Evolutionary conservation across 2,329 filamentous ascomycete genomes (phyloP).

Genomic region (Lachnellula subtilissima): DNA sequence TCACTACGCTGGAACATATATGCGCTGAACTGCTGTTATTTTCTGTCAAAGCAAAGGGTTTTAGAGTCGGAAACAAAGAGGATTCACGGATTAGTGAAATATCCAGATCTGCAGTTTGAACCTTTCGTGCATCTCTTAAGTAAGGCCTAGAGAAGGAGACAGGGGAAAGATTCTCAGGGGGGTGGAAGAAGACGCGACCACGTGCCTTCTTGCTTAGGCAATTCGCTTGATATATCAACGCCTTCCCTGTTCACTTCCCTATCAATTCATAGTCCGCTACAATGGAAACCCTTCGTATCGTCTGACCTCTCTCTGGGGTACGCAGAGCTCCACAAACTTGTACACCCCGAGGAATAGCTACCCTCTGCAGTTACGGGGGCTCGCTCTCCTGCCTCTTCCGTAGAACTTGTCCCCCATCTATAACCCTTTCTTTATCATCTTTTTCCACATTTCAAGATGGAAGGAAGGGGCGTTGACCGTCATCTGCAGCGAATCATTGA

Average conservation of each 20-base stretch:
- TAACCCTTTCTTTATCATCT: not conserved
- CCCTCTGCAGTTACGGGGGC: not conserved
- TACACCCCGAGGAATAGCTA: not conserved
- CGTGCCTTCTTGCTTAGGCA: not conserved
- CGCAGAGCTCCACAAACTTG: not conserved
- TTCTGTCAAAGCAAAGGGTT: too few relatives aligned
- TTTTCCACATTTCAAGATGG: slow-evolving; percentile 11
- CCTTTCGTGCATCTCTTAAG: too few relatives aligned
- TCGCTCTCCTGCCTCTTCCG: not conserved
- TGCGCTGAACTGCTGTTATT: too few relatives aligned
- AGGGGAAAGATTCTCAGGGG: not conserved
- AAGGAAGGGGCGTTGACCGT: slow-evolving; percentile 9
- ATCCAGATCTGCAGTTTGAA: too few relatives aligned
- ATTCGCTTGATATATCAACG: not conserved
- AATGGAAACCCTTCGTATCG: not conserved
- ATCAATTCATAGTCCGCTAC: not conserved
- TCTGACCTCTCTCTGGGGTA: not conserved
- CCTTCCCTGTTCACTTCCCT: not conserved
- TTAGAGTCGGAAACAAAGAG: too few relatives aligned
- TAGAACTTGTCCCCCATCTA: not conserved
- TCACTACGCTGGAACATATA: too few relatives aligned
- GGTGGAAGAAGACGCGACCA: not conserved
- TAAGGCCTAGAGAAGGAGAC: too few relatives aligned
- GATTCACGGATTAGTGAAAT: too few relatives aligned
- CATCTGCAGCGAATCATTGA: slow-evolving; percentile 21